These are phyloP conservation scores for Verbena officinalis DNA, from an alignment of 257 asterid genomes.

Conservation along the genomic window DNA sequence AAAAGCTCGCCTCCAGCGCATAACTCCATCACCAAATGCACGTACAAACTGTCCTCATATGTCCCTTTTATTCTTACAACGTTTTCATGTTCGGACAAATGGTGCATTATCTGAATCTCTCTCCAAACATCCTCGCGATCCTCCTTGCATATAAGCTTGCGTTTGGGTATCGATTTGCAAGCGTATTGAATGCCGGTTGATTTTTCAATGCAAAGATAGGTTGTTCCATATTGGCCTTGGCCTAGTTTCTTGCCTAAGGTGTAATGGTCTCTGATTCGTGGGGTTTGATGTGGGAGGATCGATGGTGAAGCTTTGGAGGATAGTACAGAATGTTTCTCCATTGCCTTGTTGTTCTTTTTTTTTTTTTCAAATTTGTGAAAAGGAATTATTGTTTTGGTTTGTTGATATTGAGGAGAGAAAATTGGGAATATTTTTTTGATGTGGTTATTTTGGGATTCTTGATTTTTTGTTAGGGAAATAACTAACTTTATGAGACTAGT, in stretches of 20 bases:
- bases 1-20: slow-evolving; percentile 90
- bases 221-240: slow-evolving; percentile 93
- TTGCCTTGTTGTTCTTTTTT: slow-evolving; percentile 11
- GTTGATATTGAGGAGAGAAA: too few relatives aligned
- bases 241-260: slow-evolving; percentile 77
- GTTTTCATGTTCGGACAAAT: slow-evolving; percentile 67
- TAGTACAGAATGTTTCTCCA: slow-evolving; percentile 51
- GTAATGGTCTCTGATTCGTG: slow-evolving; percentile 79
- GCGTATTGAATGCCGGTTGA: slow-evolving; percentile 81
- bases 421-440: too few relatives aligned
- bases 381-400: too few relatives aligned
- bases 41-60: slow-evolving; percentile 76
- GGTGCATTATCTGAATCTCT: slow-evolving; percentile 97
- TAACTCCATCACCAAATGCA: slow-evolving; percentile 84
- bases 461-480: too few relatives aligned
- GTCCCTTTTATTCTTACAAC: slow-evolving; percentile 88
- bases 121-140: slow-evolving; percentile 95
- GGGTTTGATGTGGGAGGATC: slow-evolving; percentile 87
- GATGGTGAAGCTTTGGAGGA: slow-evolving; percentile 48
- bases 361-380: not conserved
- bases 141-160: slow-evolving; percentile 81
- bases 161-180: slow-evolving; percentile 90
- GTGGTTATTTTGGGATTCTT: too few relatives aligned
- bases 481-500: too few relatives aligned
- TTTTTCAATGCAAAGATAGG: slow-evolving; percentile 82